Conservation (phyloP, 768 basidiomycete species). For the Gautieria morchelliformis region DNA sequence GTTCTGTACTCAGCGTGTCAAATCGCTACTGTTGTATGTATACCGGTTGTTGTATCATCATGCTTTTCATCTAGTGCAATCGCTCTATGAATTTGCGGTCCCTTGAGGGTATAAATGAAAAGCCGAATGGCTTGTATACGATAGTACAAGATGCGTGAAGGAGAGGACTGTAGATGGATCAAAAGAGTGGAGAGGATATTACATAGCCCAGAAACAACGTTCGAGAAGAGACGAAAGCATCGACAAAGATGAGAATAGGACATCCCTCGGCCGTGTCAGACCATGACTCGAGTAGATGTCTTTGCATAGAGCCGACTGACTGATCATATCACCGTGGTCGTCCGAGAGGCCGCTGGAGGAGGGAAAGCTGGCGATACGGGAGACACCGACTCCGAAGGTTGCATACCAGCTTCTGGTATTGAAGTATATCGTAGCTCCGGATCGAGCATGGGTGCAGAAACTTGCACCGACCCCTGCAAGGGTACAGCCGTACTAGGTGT, state of each 20-base stretch:
- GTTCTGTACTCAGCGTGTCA: too few species aligned
- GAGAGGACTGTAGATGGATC: neutral
- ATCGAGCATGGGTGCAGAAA: conserved; percentile 9
- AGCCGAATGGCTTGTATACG: neutral
- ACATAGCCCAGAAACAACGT: neutral
- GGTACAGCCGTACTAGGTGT: conserved; percentile 37
- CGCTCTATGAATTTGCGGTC: too few species aligned
- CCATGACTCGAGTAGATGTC: neutral
- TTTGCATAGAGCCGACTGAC: neutral
- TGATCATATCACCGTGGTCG: conserved; percentile 13
- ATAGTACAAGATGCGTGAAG: conserved; percentile 5
- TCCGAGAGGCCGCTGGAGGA: conserved; percentile 18
- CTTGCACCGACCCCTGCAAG: neutral
- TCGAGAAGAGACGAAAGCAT: neutral
- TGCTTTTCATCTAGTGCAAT: neutral
- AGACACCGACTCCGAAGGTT: conserved; percentile 32
- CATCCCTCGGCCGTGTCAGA: neutral
- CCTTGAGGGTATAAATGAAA: neutral
- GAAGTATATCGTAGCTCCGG: conserved; percentile 14
- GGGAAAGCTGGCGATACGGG: conserved; percentile 85
- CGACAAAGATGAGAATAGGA: neutral
- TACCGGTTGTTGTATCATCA: neutral
- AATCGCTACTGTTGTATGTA: neutral
- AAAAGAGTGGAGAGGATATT: neutral
- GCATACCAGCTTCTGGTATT: neutral